These are phyloP conservation scores for Bathelium albidoporum DNA, from an alignment of 495 filamentous ascomycete genomes.

Conservation along the genomic window DNA sequence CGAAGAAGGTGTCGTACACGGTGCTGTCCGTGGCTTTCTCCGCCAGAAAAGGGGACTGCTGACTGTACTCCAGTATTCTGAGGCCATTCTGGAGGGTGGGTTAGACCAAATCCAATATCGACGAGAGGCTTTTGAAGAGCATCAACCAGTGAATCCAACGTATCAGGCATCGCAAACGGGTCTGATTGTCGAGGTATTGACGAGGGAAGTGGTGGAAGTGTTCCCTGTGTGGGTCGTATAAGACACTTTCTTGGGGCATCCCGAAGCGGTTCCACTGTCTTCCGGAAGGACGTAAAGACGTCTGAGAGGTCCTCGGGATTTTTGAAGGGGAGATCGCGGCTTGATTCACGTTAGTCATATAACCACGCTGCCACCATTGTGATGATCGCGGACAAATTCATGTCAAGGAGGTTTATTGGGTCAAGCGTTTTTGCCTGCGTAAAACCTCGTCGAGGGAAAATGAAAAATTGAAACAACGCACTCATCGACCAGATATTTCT, in stretches of 20 bases:
- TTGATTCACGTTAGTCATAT: slow-evolving; percentile 22
- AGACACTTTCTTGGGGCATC: slow-evolving; percentile 43
- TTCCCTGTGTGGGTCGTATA: slow-evolving; percentile 30
- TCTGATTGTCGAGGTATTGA: slow-evolving; percentile 42
- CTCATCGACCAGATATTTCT: slow-evolving; percentile 68
- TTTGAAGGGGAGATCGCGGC: slow-evolving; percentile 46
- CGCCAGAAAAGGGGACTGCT: slow-evolving; percentile 58
- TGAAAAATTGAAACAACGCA: slow-evolving; percentile 31
- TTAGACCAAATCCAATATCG: slow-evolving; percentile 27
- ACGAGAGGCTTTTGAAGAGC: slow-evolving; percentile 41
- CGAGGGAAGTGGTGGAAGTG: slow-evolving; percentile 45
- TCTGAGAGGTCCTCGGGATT: slow-evolving; percentile 47
- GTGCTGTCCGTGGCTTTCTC: slow-evolving; percentile 43
- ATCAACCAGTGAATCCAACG: slow-evolving; percentile 37
- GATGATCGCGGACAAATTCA: no score
- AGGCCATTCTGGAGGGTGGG: slow-evolving; percentile 37
- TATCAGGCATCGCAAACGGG: slow-evolving; percentile 51
- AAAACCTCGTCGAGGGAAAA: not conserved
- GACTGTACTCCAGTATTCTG: slow-evolving; percentile 33
- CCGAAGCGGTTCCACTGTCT: slow-evolving; percentile 53
- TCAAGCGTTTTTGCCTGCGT: not conserved
- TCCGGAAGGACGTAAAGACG: slow-evolving; percentile 58
- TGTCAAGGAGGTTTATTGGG: no score
- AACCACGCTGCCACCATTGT: no score
- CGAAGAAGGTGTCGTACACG: slow-evolving; percentile 49